Conservation (phyloP, 805 yeast genomes). For the Kluyveromyces dobzhanskii region DNA sequence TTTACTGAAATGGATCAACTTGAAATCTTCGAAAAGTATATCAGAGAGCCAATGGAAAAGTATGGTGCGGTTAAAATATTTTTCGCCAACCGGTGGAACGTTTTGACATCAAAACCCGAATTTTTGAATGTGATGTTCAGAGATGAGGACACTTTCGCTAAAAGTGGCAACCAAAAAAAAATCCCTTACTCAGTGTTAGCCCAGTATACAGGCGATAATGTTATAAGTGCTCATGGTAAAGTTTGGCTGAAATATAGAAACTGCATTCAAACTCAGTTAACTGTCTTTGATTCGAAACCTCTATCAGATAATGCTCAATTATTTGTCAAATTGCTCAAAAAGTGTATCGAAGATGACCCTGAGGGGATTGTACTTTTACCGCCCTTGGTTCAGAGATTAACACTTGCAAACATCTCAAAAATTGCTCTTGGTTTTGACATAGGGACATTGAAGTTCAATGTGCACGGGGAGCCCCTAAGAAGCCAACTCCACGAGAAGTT, state of each 20-base stretch:
- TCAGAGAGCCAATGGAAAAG: slow-evolving; percentile 38
- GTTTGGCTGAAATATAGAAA: slow-evolving; percentile 43
- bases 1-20: slow-evolving; percentile 40
- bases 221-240: slow-evolving; percentile 49
- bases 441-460: slow-evolving; percentile 28
- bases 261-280: slow-evolving; percentile 39
- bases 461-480: slow-evolving; percentile 12
- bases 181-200: slow-evolving; percentile 48
- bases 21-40: slow-evolving; percentile 36
- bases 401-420: slow-evolving; percentile 43
- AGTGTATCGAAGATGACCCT: slow-evolving; percentile 4
- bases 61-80: slow-evolving; percentile 52
- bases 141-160: slow-evolving; percentile 43
- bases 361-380: slow-evolving; percentile 21
- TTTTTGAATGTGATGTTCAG: slow-evolving; percentile 38
- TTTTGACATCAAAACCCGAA: slow-evolving; percentile 43
- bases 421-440: slow-evolving; percentile 44
- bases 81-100: slow-evolving; percentile 57
- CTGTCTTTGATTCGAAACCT: slow-evolving; percentile 37
- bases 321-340: slow-evolving; percentile 25
- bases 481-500: slow-evolving; percentile 32
- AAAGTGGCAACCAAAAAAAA: slow-evolving; percentile 53
- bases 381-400: slow-evolving; percentile 38
- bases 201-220: slow-evolving; percentile 50
- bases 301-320: slow-evolving; percentile 32